Base-by-base conservation (phyloP, 192 early-diverging fungal species). In the Coemansia sp. region DNA sequence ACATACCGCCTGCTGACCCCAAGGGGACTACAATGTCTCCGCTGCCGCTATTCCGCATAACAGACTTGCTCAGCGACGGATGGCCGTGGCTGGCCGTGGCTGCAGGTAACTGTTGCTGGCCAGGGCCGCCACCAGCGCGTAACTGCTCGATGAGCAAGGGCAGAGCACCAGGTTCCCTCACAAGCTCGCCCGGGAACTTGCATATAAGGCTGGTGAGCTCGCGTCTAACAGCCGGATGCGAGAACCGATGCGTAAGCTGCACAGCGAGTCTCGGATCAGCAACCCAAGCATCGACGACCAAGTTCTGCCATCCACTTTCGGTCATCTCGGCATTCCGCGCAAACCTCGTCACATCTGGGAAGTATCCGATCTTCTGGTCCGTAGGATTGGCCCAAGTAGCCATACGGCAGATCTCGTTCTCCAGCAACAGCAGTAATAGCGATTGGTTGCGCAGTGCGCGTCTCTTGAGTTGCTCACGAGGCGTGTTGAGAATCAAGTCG, bases 341-440 rank as follows among this genome's bases (percentile, higher is more conserved):
- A 62, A 83, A 77, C 12, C 67, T 56, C 17, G 73, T 39, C 5
- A 75, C 60, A 38, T 83, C 84, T 3, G 74, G 77, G n/a, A 80
- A 77, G 40, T 61, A 67, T 38, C 38, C 19, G 17, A 74, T 19
- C 29, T 61, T 48, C 24, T 79, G 74, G 65, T 88, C 89, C 6
- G 92, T 83, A 1, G 94, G 92, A 46, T 90, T 90, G 46, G 86
- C 82, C 96, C 98, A 98, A 1, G 92, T 88, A 17, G 88, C 86
- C 70, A 95, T 78, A 19, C 93, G 88, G 50, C 86, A 84, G 55
- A 98, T 75, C 74, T 99, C 98, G 67, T 91, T 93, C 72, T 97
- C 96, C 27, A 96, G 70, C 42, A 99, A 85, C 41, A 99, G 68
- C 39, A 94, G 72, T 31, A 99, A 71, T 24, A 98, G 69, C 62